Evolutionary conservation across 129 eudicot genomes (phyloP).

Genomic region (Arctium lappa): DNA sequence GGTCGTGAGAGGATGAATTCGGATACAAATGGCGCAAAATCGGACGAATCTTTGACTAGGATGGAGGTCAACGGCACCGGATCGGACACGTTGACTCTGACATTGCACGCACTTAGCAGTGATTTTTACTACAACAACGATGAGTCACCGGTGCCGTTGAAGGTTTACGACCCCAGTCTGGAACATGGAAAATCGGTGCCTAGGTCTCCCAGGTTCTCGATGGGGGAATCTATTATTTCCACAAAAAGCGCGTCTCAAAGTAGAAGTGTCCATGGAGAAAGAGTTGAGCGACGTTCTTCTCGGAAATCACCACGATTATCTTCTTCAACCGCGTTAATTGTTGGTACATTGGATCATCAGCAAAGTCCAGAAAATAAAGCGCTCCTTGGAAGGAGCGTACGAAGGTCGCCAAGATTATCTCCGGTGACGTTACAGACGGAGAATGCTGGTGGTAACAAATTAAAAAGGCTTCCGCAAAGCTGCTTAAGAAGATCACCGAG

Average conservation of each 20-base stretch:
- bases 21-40: conserved; percentile 4
- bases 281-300: not conserved
- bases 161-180: not conserved
- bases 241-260: not conserved
- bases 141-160: conserved; percentile 26
- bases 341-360: not conserved
- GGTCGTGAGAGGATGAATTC: conserved; percentile 8
- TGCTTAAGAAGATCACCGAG: conserved; percentile 34
- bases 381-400: not conserved
- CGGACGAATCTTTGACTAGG: not conserved
- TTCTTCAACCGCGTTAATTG: not conserved
- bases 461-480: conserved; percentile 7
- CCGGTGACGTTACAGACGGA: conserved; percentile 19
- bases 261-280: not conserved
- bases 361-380: not conserved
- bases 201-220: conserved; percentile 5
- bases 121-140: not conserved
- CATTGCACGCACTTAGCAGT: conserved; percentile 18
- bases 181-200: not conserved
- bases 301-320: not conserved
- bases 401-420: conserved; percentile 42
- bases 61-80: conserved; percentile 7
- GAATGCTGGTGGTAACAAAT: not conserved
- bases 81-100: conserved; percentile 21
- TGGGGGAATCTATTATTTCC: not conserved